Conservation (phyloP, 2,329 filamentous ascomycete species). For the Fusarium haematococcum region DNA sequence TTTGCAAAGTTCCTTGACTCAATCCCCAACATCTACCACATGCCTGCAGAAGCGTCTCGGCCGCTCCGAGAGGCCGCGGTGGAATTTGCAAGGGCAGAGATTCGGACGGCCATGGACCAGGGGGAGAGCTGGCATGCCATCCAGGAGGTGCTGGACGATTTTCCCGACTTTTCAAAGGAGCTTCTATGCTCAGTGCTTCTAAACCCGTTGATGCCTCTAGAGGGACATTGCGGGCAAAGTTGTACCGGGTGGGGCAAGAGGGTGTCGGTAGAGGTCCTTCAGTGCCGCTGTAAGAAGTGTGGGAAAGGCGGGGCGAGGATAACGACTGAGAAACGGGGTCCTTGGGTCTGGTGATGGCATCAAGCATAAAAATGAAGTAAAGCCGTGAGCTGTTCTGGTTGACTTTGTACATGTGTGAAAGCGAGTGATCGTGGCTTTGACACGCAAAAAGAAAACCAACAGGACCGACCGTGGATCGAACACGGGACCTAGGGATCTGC, state of each 20-base stretch:
- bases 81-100: not conserved
- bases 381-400: not conserved
- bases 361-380: too few relatives aligned
- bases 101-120: not conserved
- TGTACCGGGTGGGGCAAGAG: not conserved
- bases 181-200: conserved; percentile 7
- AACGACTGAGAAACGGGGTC: too few relatives aligned
- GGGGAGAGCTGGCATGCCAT: not conserved
- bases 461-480: conserved; percentile 41
- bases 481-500: conserved; percentile 41
- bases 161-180: conserved; percentile 25
- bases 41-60: not conserved
- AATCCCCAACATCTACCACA: conserved; percentile 9
- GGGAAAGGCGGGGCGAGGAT: not conserved
- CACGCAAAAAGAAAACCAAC: not conserved
- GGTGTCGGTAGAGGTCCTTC: not conserved
- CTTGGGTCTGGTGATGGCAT: too few relatives aligned
- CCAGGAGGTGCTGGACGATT: not conserved
- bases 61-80: conserved; percentile 4
- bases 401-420: not conserved
- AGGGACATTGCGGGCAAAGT: not conserved
- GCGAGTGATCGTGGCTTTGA: not conserved
- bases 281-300: conserved; percentile 1
- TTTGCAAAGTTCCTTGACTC: conserved; percentile 10
- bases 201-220: not conserved